A percentile compares a stretch with the other conserved stretches of the same genome.
phyloP scores from a whole-genome alignment of 176 grass and related monocot genomes.

The Rhynchospora tenuis region DNA sequence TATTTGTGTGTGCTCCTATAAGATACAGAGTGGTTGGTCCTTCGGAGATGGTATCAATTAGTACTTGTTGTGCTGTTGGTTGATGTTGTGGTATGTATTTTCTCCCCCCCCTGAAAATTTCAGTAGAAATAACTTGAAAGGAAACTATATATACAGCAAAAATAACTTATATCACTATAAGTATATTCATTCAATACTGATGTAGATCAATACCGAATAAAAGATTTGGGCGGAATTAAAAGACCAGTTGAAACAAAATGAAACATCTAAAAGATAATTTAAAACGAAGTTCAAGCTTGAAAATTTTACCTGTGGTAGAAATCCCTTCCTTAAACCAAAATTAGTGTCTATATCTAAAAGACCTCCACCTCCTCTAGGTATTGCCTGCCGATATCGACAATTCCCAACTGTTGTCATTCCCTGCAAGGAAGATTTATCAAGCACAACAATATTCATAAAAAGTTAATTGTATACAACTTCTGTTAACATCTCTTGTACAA shows the following conservation, averaged over 20 bases:
- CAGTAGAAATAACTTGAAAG: neutral
- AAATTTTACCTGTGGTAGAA: constrained; percentile 74
- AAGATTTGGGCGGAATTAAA: neutral
- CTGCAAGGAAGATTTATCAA: too few relatives aligned
- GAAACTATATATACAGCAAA: neutral
- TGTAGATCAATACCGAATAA: neutral
- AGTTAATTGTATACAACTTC: neutral
- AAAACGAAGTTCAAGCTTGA: neutral
- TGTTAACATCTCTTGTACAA: neutral
- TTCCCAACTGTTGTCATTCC: constrained; percentile 53
- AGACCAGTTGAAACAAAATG: too few relatives aligned
- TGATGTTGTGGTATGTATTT: constrained; percentile 56
- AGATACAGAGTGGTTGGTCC: constrained; percentile 60
- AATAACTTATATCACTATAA: neutral
- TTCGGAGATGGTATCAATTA: constrained; percentile 59
- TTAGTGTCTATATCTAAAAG: constrained; percentile 54
- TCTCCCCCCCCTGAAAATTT: constrained; percentile 51
- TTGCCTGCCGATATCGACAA: constrained; percentile 67
- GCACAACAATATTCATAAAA: too few relatives aligned
- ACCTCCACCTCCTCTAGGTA: constrained; percentile 61
- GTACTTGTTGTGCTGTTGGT: constrained; percentile 59
- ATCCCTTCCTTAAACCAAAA: constrained; percentile 50
- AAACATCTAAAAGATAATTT: neutral
- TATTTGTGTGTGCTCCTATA: constrained; percentile 65
- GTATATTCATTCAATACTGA: neutral